These are phyloP conservation scores for Neurospora pannonica DNA, from an alignment of 495 filamentous ascomycete genomes.

Conservation along the genomic window DNA sequence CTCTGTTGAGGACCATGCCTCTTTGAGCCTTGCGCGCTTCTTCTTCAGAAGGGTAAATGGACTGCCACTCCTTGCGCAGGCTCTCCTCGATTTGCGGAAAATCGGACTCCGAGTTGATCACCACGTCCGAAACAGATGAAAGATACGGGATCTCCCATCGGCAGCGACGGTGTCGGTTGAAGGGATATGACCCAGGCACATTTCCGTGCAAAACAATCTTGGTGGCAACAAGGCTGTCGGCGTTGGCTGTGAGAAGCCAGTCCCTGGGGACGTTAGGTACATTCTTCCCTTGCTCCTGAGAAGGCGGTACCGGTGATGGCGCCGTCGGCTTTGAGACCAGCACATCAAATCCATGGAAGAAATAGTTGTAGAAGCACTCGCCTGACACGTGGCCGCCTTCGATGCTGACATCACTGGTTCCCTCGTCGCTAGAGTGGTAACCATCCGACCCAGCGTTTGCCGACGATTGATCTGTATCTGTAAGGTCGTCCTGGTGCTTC, in stretches of 20 bases:
- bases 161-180: conserved; percentile 86
- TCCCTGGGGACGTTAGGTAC: conserved; percentile 17
- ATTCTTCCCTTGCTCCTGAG: conserved; percentile 30
- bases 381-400: conserved; percentile 44
- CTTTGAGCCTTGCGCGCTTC: conserved; percentile 57
- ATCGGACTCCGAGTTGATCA: conserved; percentile 63
- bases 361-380: conserved; percentile 96
- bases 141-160: conserved; percentile 73
- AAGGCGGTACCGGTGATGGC: conserved; percentile 51
- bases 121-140: conserved; percentile 12
- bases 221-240: conserved; percentile 65
- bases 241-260: conserved; percentile 26
- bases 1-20: conserved; percentile 81
- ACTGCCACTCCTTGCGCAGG: conserved; percentile 65
- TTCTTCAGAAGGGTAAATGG: conserved; percentile 48
- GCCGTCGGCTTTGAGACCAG: conserved; percentile 68
- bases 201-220: conserved; percentile 91
- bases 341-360: conserved; percentile 90
- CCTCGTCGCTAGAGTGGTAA: conserved; percentile 49
- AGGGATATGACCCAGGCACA: conserved; percentile 89
- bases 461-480: conserved; percentile 79
- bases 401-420: conserved; percentile 40
- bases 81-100: conserved; percentile 59
- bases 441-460: conserved; percentile 68
- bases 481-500: conserved; percentile 47